Percentiles rank a stretch among this genome's conserved stretches.
Conservation (phyloP, 371 early-diverging fungal species). For the Mucor lusitanicus region DNA sequence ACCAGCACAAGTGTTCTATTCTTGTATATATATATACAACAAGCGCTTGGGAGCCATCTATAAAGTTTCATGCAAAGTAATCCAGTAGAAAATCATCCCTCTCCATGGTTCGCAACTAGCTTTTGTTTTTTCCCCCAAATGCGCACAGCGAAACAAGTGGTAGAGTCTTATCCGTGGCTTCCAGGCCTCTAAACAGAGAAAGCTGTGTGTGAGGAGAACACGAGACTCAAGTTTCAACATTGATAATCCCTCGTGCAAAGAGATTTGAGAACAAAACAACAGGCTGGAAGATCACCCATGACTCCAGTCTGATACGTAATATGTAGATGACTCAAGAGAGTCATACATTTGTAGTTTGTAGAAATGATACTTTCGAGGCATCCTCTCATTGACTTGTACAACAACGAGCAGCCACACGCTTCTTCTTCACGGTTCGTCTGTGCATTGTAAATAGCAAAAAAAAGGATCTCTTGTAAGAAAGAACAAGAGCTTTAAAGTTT, state of each 20-base stretch:
- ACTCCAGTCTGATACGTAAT: background rate
- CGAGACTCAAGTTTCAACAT: background rate
- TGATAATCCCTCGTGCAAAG: background rate
- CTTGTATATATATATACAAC: too few species aligned
- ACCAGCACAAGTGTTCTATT: background rate
- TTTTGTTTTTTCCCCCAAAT: too few species aligned
- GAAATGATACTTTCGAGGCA: background rate
- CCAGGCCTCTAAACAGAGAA: background rate
- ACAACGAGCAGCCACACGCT: background rate
- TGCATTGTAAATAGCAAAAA: background rate
- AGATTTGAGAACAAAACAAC: background rate
- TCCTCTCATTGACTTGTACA: background rate
- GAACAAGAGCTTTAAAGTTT: background rate
- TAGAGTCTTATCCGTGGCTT: background rate
- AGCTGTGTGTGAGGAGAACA: background rate
- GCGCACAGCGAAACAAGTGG: background rate
- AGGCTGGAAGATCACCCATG: conserved; percentile 1
- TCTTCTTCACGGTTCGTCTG: background rate
- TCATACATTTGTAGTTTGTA: background rate
- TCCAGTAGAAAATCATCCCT: background rate
- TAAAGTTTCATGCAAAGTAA: background rate
- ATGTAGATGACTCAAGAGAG: background rate
- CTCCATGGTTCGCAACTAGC: background rate
- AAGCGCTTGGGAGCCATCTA: background rate
- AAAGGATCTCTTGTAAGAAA: too few species aligned